phyloP scores from a whole-genome alignment of 2,329 filamentous ascomycete species.

The Diaporthe caulivora region DNA sequence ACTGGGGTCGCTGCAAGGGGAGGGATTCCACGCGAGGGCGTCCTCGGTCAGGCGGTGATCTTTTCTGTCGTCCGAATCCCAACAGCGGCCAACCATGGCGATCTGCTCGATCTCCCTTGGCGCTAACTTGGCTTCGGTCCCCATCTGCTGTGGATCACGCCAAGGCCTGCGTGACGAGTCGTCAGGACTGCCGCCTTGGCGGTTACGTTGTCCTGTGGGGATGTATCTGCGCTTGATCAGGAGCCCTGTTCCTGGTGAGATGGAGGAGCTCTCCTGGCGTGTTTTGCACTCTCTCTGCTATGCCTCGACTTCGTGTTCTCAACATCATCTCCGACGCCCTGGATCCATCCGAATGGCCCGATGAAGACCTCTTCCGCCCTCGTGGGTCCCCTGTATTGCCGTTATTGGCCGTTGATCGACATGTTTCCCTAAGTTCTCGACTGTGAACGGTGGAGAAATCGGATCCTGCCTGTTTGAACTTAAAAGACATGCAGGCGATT shows the following conservation, averaged over 20 bases:
- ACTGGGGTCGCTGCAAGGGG: slow-evolving; percentile 17
- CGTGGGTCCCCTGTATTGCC: not conserved
- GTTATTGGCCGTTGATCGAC: not conserved
- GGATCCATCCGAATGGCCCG: not conserved
- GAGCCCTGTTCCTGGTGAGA: not conserved
- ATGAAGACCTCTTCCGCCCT: not conserved
- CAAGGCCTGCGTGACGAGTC: slow-evolving; percentile 18
- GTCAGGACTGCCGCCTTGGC: slow-evolving; percentile 25
- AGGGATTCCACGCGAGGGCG: slow-evolving; percentile 6
- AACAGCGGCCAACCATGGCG: slow-evolving; percentile 25
- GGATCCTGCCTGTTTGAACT: slow-evolving; percentile 19
- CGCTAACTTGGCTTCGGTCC: slow-evolving; percentile 18
- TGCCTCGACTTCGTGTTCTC: slow-evolving; percentile 25
- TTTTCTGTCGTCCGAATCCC: slow-evolving; percentile 25
- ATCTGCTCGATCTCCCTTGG: slow-evolving; percentile 23
- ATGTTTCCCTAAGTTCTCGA: not conserved
- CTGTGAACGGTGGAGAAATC: slow-evolving; percentile 29
- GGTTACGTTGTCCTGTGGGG: slow-evolving; percentile 28
- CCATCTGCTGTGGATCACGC: slow-evolving; percentile 14
- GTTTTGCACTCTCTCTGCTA: not conserved
- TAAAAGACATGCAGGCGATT: not conserved
- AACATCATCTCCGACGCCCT: slow-evolving; percentile 18
- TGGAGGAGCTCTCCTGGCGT: not conserved
- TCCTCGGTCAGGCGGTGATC: slow-evolving; percentile 7
- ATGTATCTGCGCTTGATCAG: slow-evolving; percentile 16